Evolutionary conservation across 108 stramenopile species (phyloP), one percentile per base, ranked within the genome.

Genomic region (Nitzschia putrida): DNA sequence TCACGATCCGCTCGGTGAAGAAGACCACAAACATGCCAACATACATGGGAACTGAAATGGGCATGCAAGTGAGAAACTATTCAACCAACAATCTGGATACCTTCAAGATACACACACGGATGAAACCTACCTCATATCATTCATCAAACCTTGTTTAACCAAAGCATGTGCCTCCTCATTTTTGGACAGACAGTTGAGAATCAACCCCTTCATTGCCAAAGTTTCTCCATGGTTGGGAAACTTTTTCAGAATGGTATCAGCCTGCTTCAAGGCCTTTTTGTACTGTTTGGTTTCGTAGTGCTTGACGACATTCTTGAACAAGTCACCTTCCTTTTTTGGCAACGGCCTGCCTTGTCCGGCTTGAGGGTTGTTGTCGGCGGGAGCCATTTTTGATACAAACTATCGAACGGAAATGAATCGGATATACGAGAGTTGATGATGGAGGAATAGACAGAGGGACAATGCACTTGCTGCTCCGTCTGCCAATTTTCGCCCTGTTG

Each of bases 1-100:
- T 99, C 96, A 13, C 91, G 86, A 69, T 96, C 93, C n/a, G 90
- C 79, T 53, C 97, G 89, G 72, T 99, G 86, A 55, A 98, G 80
- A 11, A 99, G 78, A 57, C 99, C 99, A 64, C 88, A 97, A 61
- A 99, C 99, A 74, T 99, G 97, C 99, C 99, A 99, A 87, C 98
- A 99, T 16, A 98, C 96, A 80, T 97, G 97, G 26, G 91, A 94
- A 66, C 92, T 93, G 45, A 18, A 50, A 54, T 64, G 16, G 47
- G 16, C 61, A 21, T 23, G 16, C 29, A 49, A 26, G 29, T 34
- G 29, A 20, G 23, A n/a, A 44, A 64, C 24, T 41, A 24, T 8
- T 11, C 25, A 38, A 8, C 8, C 8, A 2, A 25, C 10, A 39
- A n/a, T 18, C 20, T 49, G 25, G 42, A 39, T 14, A 56, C 6